Percentiles rank a stretch among this genome's conserved stretches.
phyloP scores from a whole-genome alignment of 192 early-diverging fungal genomes.

The Globomyces pollinis-pini region DNA sequence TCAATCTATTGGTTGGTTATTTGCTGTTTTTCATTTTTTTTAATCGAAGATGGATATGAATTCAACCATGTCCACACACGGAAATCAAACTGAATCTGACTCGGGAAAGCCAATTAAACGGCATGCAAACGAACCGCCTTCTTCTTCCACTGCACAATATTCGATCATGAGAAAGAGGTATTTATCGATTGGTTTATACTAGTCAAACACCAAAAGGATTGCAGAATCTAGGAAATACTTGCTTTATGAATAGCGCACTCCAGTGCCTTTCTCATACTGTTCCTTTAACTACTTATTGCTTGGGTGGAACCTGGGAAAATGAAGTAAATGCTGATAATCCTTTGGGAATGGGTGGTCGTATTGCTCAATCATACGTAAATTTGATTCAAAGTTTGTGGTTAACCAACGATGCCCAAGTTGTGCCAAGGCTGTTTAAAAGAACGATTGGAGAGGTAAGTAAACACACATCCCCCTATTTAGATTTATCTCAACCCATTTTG shows the following conservation, averaged over 20 bases:
- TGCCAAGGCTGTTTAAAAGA: slow-evolving; percentile 74
- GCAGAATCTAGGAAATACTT: slow-evolving; percentile 81
- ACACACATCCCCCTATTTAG: too few species aligned
- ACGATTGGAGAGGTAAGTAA: slow-evolving; percentile 52
- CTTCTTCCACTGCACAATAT: not conserved
- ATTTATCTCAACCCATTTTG: too few species aligned
- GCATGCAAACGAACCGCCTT: not conserved
- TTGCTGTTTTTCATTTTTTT: too few species aligned
- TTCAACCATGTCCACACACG: too few species aligned
- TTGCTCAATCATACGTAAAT: slow-evolving; percentile 64
- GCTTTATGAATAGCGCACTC: slow-evolving; percentile 88
- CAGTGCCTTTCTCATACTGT: slow-evolving; percentile 75
- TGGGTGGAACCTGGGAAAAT: slow-evolving; percentile 37
- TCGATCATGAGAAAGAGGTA: not conserved
- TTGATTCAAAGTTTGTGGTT: slow-evolving; percentile 39
- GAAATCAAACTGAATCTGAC: too few species aligned
- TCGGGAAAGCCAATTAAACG: not conserved
- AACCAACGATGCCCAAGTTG: slow-evolving; percentile 24
- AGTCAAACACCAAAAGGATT: slow-evolving; percentile 40
- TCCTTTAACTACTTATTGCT: slow-evolving; percentile 35
- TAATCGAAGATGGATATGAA: too few species aligned
- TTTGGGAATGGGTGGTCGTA: slow-evolving; percentile 62
- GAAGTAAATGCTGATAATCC: slow-evolving; percentile 63
- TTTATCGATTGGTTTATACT: not conserved
- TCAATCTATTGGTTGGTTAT: too few species aligned